These are phyloP conservation scores for Hyphopichia burtonii DNA, from an alignment of 1,139 yeast species.

Conservation along the genomic window DNA sequence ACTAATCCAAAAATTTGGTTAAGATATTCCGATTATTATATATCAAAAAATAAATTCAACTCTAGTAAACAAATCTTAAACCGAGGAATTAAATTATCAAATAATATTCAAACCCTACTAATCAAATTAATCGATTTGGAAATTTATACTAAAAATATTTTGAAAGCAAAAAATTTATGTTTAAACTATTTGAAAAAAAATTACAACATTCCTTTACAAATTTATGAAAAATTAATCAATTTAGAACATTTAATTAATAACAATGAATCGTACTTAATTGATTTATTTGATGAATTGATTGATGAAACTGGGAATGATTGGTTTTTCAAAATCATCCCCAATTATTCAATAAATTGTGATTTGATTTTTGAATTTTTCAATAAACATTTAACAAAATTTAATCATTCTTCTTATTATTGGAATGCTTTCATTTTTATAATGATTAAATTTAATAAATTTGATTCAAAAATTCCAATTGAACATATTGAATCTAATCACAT, in stretches of 20 bases:
- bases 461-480: background rate
- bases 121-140: slow-evolving; percentile 42
- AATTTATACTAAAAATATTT: slow-evolving; percentile 26
- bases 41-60: slow-evolving; percentile 15
- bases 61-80: background rate
- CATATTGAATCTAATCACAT: background rate
- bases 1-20: slow-evolving; percentile 61
- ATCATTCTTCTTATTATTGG: slow-evolving; percentile 1
- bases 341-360: slow-evolving; percentile 14
- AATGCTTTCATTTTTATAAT: slow-evolving; percentile 1
- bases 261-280: slow-evolving; percentile 23
- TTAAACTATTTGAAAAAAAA: slow-evolving; percentile 25
- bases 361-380: slow-evolving; percentile 10
- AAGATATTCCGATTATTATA: slow-evolving; percentile 51
- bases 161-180: slow-evolving; percentile 37
- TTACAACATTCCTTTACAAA: slow-evolving; percentile 30
- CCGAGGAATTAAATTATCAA: slow-evolving; percentile 24
- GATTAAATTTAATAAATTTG: slow-evolving; percentile 1
- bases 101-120: slow-evolving; percentile 24
- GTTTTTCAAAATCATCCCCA: slow-evolving; percentile 18
- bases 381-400: background rate
- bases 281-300: slow-evolving; percentile 23
- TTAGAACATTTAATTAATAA: slow-evolving; percentile 30
- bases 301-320: slow-evolving; percentile 22
- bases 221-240: slow-evolving; percentile 37